Evolutionary conservation across 768 basidiomycete species (phyloP), one percentile per base, ranked within the genome.

Genomic region (Amanita fuliginea): DNA sequence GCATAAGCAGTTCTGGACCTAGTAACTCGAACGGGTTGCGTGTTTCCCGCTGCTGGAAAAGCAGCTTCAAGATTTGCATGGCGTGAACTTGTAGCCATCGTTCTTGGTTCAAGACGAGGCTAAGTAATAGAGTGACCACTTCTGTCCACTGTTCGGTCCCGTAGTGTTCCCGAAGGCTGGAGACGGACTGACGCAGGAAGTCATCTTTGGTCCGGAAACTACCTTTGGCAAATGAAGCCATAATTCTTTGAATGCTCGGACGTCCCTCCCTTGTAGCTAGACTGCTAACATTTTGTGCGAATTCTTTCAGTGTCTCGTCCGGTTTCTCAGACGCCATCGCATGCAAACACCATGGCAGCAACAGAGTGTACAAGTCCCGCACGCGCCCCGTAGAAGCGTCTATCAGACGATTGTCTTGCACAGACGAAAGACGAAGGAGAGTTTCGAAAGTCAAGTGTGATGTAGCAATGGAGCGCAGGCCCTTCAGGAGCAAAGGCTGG

Each of bases 141-240:
- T 91, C 82, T 2, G 84, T 76, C 78, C 88, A 88, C 56, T 81
- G 70, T 45, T 86, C 76, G 3, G 70, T 70, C 0, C 80, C 79
- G 59, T 90, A 92, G 63, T 89, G 82, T 59, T 96, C 93, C 18
- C 91, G 80, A 33, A 97, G 73, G 56, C 86, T 83, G 1, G 80
- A 73, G 18, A 91, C 82, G 0, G 89, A 91, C 60, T 96, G 91
- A 4, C 90, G 81, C 51, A 95, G 75, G 67, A 95, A 95, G 65
- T 96, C 93, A 46, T 97, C 93, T 58, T 83, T 83, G 1, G 91
- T 91, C 42, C 93, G 75, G 72, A 97, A 96, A 45, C 87, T 83
- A 18, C 74, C 72, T 64, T 89, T 89, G 49, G 86, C 79, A 57
- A 94, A 94, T 3, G 89, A 92, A 3, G 74, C 82, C 84, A 95